Base-by-base conservation (phyloP, 768 basidiomycete species). In the Gloeostereum incarnatum region DNA sequence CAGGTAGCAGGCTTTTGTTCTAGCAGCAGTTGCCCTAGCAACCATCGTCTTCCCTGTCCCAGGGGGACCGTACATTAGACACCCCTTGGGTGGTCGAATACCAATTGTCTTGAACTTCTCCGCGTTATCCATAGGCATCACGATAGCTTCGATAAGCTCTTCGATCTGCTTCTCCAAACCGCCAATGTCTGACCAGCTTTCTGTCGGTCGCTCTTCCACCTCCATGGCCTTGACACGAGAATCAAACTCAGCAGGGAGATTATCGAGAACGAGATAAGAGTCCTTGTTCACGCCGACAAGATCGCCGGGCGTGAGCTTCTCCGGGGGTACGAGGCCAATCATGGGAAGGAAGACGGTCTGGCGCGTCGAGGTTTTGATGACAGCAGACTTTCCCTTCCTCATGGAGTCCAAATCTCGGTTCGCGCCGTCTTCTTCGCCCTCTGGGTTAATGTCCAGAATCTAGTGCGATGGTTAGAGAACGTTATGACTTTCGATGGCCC, bases 181-280 rank as follows among this genome's bases (percentile, higher is more conserved):
- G 59, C 96, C 96, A 44, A 99, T 94, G 59, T 93, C 91, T 17
- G 92, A 93, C 53, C 97, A 98, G 2, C 81, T 88, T 59, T 98
- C 96, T 9, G 93, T 98, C 23, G 96, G 96, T 36, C 91, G 73
- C 58, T 98, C 96, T 48, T 99, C 96, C 1, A 99, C 96, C 54
- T 99, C 96, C 96, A 99, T 99, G 6, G 96, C 96, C 60, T 97
- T 98, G 18, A 99, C 96, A 32, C 96, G 80, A 24, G 91, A 92
- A 59, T 99, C 96, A 53, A 91, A 98, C 65, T 99, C 96, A 18
- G 86, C 87, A 3, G 96, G 96, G 17, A 99, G 74, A 3, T 81
- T 93, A 59, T 98, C 96, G 25, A 99, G 74, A 23, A 98, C 78
- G 47, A 99, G 81, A 56, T 98, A 98, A 7, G 94, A 98, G 57